Conservation (phyloP, 1,139 yeast genomes). For the Nematodospora anomalae region DNA sequence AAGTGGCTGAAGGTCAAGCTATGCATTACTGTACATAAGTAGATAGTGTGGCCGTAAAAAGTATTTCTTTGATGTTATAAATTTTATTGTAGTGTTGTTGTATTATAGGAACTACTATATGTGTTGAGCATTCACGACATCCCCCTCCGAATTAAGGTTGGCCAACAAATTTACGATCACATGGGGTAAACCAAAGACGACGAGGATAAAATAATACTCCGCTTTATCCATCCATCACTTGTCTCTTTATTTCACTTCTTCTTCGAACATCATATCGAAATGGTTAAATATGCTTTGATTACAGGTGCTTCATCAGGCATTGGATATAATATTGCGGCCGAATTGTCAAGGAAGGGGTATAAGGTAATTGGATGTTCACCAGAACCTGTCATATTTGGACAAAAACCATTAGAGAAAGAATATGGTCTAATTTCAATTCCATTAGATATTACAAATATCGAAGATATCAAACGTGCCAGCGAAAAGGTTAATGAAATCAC, state of each 20-base stretch:
- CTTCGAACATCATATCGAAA: not conserved
- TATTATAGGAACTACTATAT: no score
- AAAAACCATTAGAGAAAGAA: conserved; percentile 28
- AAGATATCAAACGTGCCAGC: conserved; percentile 27
- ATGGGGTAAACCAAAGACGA: not conserved
- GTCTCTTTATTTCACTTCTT: not conserved
- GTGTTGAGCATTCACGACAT: no score
- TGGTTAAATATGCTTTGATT: conserved; percentile 28
- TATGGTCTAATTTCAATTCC: conserved; percentile 32
- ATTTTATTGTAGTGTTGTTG: no score
- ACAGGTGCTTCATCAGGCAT: conserved; percentile 46
- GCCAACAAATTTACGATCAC: not conserved
- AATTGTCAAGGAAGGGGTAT: conserved; percentile 32
- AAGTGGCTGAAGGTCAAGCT: no score
- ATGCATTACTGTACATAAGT: no score
- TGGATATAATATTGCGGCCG: conserved; percentile 32
- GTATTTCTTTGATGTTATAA: no score
- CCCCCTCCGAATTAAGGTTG: not conserved
- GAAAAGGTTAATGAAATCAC: conserved; percentile 23
- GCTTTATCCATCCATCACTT: no score
- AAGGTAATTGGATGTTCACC: conserved; percentile 37
- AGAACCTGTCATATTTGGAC: conserved; percentile 20
- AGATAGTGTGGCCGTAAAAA: no score
- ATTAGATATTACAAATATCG: conserved; percentile 32
- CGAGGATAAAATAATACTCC: no score